Evolutionary conservation across 148 eudicot species (phyloP).

Genomic region (Spergularia marina): DNA sequence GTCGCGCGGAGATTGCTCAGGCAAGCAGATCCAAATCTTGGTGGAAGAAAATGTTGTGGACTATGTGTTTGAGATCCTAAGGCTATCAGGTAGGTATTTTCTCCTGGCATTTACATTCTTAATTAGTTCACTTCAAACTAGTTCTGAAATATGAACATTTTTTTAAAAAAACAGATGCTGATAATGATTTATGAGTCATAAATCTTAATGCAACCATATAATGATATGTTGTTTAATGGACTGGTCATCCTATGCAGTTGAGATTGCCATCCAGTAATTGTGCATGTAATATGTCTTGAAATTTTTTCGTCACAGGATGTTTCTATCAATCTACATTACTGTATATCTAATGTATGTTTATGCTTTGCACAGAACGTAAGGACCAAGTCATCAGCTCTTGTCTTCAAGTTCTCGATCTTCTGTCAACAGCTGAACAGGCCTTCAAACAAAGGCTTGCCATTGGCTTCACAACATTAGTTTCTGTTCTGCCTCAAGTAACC

Average conservation of each 20-base stretch:
- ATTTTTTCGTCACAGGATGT: no score
- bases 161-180: no score
- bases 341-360: no score
- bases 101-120: neutral
- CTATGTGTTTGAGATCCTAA: slow-evolving; percentile 77
- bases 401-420: slow-evolving; percentile 70
- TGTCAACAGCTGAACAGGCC: slow-evolving; percentile 59
- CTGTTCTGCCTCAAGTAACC: slow-evolving; percentile 65
- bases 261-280: no score
- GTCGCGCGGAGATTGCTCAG: slow-evolving; percentile 48
- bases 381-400: slow-evolving; percentile 72
- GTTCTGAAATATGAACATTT: no score
- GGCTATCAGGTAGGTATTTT: slow-evolving; percentile 64
- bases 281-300: no score
- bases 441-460: slow-evolving; percentile 80
- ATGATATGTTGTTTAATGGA: no score
- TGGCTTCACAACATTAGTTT: slow-evolving; percentile 79
- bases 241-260: no score
- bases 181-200: neutral
- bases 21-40: slow-evolving; percentile 57
- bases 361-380: slow-evolving; percentile 49
- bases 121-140: no score
- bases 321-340: no score
- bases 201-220: neutral
- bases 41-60: slow-evolving; percentile 87